These are phyloP conservation scores for Epichloe bromicola DNA, from an alignment of 2,329 filamentous ascomycete genomes.

Conservation along the genomic window DNA sequence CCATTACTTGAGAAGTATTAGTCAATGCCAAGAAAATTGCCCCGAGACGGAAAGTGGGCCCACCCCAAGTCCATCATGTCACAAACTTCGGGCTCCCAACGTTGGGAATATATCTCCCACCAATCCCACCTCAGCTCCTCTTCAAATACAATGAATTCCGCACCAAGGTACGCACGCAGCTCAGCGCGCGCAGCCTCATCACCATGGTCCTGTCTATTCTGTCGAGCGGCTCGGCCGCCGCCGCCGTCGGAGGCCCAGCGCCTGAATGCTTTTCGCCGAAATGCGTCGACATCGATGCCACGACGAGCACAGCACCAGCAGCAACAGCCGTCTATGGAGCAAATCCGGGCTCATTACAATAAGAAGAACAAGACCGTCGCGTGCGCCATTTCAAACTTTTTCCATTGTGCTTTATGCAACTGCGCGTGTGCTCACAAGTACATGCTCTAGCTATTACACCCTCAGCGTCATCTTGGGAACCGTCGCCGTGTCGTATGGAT, in stretches of 20 bases:
- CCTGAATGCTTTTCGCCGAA: conserved; percentile 16
- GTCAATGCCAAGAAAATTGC: background rate
- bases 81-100: background rate
- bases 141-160: conserved; percentile 24
- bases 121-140: background rate
- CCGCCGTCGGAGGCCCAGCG: conserved; percentile 8
- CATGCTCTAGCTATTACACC: conserved; percentile 49
- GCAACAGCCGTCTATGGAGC: conserved; percentile 39
- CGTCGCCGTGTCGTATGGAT: conserved; percentile 68
- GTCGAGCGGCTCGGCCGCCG: conserved; percentile 20
- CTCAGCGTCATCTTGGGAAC: conserved; percentile 68
- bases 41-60: background rate
- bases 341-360: conserved; percentile 50
- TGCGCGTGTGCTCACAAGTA: background rate
- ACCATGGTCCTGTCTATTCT: conserved; percentile 26
- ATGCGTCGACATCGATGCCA: conserved; percentile 18
- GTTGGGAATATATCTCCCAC: background rate
- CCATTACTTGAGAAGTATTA: no score
- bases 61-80: background rate
- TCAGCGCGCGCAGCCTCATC: conserved; percentile 14
- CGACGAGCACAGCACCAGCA: conserved; percentile 14
- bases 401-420: background rate
- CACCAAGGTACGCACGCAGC: conserved; percentile 23
- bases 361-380: conserved; percentile 52
- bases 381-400: conserved; percentile 13